Percentiles rank a stretch among this genome's conserved stretches.
Evolutionary conservation across 2,329 filamentous ascomycete genomes (phyloP).

Genomic region (Microascus cirrosus): DNA sequence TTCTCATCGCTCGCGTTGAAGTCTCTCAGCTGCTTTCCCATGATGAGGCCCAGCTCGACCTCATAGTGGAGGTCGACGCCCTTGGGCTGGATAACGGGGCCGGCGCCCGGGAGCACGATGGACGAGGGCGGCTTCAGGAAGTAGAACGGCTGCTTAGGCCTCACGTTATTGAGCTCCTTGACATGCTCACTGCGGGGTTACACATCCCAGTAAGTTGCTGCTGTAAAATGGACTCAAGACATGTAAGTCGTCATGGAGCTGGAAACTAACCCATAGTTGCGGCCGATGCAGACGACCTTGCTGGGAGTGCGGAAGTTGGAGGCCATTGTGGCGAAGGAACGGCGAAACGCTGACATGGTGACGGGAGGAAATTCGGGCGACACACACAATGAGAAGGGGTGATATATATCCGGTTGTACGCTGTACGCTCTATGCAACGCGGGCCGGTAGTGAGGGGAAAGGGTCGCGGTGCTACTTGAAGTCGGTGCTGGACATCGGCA

Average conservation of each 20-base stretch:
- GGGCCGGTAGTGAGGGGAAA: neutral
- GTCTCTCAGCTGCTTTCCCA: conserved; percentile 71
- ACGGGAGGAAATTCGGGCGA: neutral
- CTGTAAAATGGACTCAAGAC: neutral
- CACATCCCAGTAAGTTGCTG: neutral
- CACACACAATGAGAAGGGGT: neutral
- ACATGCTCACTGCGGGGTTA: conserved; percentile 64
- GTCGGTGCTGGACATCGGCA: neutral
- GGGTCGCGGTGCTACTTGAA: neutral
- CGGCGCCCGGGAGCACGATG: conserved; percentile 67
- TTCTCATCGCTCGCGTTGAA: conserved; percentile 62
- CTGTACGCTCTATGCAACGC: neutral
- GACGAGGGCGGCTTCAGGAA: conserved; percentile 91
- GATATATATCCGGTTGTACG: neutral
- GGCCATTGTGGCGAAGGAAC: conserved; percentile 25
- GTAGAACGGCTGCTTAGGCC: conserved; percentile 95
- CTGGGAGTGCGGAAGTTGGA: conserved; percentile 41
- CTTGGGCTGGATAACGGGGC: conserved; percentile 69
- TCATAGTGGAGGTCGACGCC: conserved; percentile 89
- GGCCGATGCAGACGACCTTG: conserved; percentile 86
- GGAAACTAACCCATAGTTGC: conserved; percentile 78
- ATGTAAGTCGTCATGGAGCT: neutral
- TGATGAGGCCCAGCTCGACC: conserved; percentile 82
- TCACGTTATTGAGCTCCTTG: conserved; percentile 75
- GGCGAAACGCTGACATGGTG: conserved; percentile 23